These are phyloP conservation scores for Furcasterigmium furcatum DNA, from an alignment of 2,329 filamentous ascomycete species.

Conservation along the genomic window DNA sequence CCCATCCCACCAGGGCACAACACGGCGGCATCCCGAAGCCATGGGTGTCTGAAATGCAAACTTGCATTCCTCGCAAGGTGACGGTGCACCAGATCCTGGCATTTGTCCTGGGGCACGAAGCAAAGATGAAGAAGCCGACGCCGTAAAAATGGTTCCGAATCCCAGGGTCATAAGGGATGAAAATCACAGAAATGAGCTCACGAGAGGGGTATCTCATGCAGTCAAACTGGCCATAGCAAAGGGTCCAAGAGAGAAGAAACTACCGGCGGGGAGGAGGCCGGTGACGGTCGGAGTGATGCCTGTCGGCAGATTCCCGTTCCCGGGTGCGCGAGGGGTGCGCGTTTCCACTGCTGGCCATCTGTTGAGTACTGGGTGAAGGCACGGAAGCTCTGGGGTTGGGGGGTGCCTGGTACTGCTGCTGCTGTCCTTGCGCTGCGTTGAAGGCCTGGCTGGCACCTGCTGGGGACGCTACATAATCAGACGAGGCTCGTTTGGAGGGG, in stretches of 20 bases:
- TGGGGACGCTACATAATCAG: constrained; percentile 51
- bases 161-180: constrained; percentile 12
- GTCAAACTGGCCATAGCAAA: constrained; percentile 6
- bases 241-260: constrained; percentile 12
- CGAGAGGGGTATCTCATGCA: constrained; percentile 12
- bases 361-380: constrained; percentile 30
- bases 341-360: constrained; percentile 31
- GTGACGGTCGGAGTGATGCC: constrained; percentile 34
- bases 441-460: constrained; percentile 37
- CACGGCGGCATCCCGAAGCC: constrained; percentile 5
- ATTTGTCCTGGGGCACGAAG: constrained; percentile 5
- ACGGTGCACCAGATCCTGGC: constrained; percentile 6
- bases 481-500: constrained; percentile 15
- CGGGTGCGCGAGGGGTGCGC: constrained; percentile 31
- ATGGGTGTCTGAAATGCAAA: constrained; percentile 12
- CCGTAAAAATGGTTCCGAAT: constrained; percentile 11
- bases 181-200: constrained; percentile 11
- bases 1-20: constrained; percentile 3
- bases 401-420: constrained; percentile 49
- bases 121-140: constrained; percentile 12
- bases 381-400: constrained; percentile 33
- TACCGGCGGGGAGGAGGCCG: constrained; percentile 31
- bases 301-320: constrained; percentile 37
- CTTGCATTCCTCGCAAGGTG: constrained; percentile 10
- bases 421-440: constrained; percentile 37